Evolutionary conservation across 495 filamentous ascomycete species (phyloP).

Genomic region (Annulohypoxylon moriforme): DNA sequence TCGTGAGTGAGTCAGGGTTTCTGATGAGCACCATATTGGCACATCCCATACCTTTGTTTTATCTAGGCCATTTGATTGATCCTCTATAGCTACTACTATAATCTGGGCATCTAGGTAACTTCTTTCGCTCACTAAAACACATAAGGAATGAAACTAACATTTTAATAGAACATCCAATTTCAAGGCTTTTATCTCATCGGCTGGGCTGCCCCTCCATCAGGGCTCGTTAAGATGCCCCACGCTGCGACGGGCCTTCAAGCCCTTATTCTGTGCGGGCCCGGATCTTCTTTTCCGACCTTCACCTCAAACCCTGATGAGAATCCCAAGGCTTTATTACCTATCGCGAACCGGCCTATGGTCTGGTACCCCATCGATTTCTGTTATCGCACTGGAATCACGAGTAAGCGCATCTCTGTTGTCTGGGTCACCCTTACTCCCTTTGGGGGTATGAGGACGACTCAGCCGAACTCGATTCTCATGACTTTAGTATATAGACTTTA

Average conservation of each 20-base stretch:
- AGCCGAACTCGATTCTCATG: neutral
- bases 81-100: neutral
- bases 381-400: slow-evolving; percentile 82
- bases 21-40: slow-evolving; percentile 6
- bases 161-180: neutral
- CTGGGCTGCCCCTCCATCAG: slow-evolving; percentile 35
- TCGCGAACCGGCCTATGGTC: slow-evolving; percentile 96
- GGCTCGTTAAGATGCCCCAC: slow-evolving; percentile 68
- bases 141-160: neutral
- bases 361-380: slow-evolving; percentile 95
- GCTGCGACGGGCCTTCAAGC: slow-evolving; percentile 87
- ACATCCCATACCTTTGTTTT: neutral
- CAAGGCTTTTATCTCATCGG: slow-evolving; percentile 5
- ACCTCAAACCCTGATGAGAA: slow-evolving; percentile 88
- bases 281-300: slow-evolving; percentile 90
- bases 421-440: neutral
- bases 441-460: neutral
- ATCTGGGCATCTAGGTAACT: neutral
- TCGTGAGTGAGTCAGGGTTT: slow-evolving; percentile 27
- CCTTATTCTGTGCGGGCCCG: slow-evolving; percentile 91
- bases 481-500: neutral
- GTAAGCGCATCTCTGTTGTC: slow-evolving; percentile 56
- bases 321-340: slow-evolving; percentile 89
- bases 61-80: neutral
- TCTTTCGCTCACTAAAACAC: neutral